phyloP scores from a whole-genome alignment of 2,329 filamentous ascomycete genomes.

The Monosporascus sp. region DNA sequence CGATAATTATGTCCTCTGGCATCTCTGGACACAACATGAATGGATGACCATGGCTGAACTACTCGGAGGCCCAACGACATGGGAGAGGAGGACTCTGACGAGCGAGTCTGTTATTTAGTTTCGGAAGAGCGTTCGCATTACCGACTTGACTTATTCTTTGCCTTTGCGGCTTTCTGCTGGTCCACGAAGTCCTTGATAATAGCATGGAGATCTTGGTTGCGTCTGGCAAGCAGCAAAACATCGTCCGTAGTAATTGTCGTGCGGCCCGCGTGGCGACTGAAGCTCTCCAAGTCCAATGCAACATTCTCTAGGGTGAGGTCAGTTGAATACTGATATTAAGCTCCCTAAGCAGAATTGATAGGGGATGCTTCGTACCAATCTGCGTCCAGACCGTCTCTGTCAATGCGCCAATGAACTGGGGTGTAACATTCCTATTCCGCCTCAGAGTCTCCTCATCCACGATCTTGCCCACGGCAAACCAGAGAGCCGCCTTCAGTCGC shows the following conservation, averaged over 20 bases:
- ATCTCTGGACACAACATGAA: no score
- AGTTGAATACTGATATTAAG: neutral
- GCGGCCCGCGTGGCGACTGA: constrained; percentile 71
- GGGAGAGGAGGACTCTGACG: no score
- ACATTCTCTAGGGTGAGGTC: constrained; percentile 42
- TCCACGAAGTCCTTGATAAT: constrained; percentile 70
- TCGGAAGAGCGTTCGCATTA: constrained; percentile 9
- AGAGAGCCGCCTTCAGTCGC: constrained; percentile 79
- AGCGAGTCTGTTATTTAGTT: no score
- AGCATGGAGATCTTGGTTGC: constrained; percentile 78
- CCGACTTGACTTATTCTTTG: constrained; percentile 28
- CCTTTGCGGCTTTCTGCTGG: constrained; percentile 44
- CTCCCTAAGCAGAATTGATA: neutral
- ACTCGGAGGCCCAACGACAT: no score
- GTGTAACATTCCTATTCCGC: constrained; percentile 77
- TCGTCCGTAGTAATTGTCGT: constrained; percentile 79
- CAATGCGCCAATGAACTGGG: constrained; percentile 78
- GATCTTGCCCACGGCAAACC: constrained; percentile 79
- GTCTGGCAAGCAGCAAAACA: constrained; percentile 77
- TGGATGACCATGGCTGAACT: no score
- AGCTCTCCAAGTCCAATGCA: constrained; percentile 51
- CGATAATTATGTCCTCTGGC: no score
- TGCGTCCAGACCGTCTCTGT: constrained; percentile 72
- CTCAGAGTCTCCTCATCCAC: constrained; percentile 77
- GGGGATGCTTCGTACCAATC: constrained; percentile 53